phyloP scores from a whole-genome alignment of 257 asterid species.

The Paraleonurus japonicus region DNA sequence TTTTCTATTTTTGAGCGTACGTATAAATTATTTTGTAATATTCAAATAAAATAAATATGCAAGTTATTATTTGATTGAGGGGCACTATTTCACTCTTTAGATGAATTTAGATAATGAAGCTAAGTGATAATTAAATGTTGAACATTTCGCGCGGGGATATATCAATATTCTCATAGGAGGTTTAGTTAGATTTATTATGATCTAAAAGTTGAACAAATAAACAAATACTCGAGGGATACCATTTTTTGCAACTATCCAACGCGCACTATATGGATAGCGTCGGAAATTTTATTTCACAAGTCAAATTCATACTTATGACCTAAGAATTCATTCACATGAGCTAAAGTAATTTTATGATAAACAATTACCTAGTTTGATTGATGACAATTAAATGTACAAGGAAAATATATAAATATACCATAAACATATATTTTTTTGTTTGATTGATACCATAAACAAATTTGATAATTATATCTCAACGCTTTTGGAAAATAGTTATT shows the following conservation, averaged over 20 bases:
- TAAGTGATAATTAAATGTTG: not conserved
- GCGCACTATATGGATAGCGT: not conserved
- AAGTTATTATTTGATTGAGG: too few relatives aligned
- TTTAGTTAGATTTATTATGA: not conserved
- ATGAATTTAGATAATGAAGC: too few relatives aligned
- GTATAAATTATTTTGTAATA: too few relatives aligned
- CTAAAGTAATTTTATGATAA: too few relatives aligned
- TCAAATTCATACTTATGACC: not conserved
- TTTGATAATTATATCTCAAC: not conserved
- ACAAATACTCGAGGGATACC: not conserved
- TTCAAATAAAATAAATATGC: too few relatives aligned
- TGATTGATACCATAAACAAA: too few relatives aligned
- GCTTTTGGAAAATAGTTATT: not conserved
- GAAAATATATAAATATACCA: too few relatives aligned
- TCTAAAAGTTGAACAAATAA: not conserved
- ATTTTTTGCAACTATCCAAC: not conserved
- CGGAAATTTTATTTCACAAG: not conserved
- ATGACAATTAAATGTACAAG: not conserved
- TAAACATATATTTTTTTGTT: too few relatives aligned
- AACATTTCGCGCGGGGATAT: not conserved
- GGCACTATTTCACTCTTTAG: too few relatives aligned
- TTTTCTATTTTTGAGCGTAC: too few relatives aligned
- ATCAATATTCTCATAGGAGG: not conserved
- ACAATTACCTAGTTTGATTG: too few relatives aligned
- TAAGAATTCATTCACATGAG: too few relatives aligned